Base-by-base conservation (phyloP, 75 land plant species). In the Pseudotsuga menziesii region DNA sequence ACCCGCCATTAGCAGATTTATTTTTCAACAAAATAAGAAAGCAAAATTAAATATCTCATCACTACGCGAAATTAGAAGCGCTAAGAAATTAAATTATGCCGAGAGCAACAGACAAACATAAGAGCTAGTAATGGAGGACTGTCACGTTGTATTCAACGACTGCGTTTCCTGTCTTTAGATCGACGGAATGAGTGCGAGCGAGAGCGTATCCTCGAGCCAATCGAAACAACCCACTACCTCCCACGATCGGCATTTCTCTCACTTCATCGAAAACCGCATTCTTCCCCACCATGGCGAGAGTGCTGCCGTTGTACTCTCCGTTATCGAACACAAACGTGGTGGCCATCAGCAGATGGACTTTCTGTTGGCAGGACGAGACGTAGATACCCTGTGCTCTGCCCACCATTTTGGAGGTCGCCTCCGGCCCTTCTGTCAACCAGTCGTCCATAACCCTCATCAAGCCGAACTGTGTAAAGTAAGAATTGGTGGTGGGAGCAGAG, bases 371-470 rank as follows among this genome's bases (percentile, higher is more conserved):
- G 17, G 75, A 57, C 8, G 12, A 20, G 17, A 74, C 77, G 75
- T 78, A 85, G 14, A 78, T 16, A 16, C 87, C 87, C 78, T 85
- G 87, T 0, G 81, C 87, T 55, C 82, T 59, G 41, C 87, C 87
- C 14, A 85, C 44, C 15, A 44, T 17, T 72, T 27, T 44, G 55
- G 87, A 85, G 29, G 78, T 52, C 25, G 59, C 76, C n/a, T 70
- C 74, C 2, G 81, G 81, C 61, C 85, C 79, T 15, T 75, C 59
- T 20, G 87, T 85, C 27, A 85, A 48, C 1, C 72, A 55, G 19
- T 85, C 87, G 72, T 85, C 87, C 26, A 85, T 79, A 36, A 82
- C 77, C 22, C 32, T 11, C 2, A 79, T 27, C 6, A 22, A 15
- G 26, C 87, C 87, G 26, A 85, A 83, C 16, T 20, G 27, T 4